Percentiles rank a stretch among this genome's conserved stretches.
phyloP scores from a whole-genome alignment of 2,329 filamentous ascomycete genomes.

The Apiospora malaysiana region DNA sequence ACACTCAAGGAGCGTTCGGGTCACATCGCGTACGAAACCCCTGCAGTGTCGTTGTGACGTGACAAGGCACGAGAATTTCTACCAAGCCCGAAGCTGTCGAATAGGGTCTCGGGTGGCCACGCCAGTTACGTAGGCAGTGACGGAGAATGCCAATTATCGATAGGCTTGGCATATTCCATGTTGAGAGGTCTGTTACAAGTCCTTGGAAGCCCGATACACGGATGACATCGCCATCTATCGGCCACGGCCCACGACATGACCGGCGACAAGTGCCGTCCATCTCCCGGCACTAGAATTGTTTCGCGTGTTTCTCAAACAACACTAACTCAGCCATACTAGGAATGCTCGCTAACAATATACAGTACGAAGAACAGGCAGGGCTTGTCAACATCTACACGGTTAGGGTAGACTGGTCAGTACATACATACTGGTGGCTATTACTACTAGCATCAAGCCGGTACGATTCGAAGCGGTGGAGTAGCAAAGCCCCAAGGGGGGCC shows the following conservation, averaged over 20 bases:
- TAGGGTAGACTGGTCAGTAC: background rate
- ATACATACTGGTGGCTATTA: too few relatives aligned
- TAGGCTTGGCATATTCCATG: background rate
- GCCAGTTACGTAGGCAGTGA: constrained; percentile 3
- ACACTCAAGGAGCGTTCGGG: background rate
- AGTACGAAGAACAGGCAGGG: background rate
- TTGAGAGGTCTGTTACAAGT: constrained; percentile 1
- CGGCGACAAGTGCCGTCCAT: constrained; percentile 7
- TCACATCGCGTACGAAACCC: background rate
- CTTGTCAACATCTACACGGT: background rate
- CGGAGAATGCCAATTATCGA: background rate
- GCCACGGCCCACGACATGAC: background rate
- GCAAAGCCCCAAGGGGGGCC: constrained; percentile 12
- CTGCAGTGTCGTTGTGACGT: background rate
- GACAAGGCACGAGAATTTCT: background rate
- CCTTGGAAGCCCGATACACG: background rate
- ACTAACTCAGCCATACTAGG: background rate
- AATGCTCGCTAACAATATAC: background rate
- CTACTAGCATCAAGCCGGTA: constrained; percentile 6
- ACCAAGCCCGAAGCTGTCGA: background rate
- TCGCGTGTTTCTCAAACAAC: constrained; percentile 1
- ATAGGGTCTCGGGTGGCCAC: background rate
- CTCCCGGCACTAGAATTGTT: constrained; percentile 13
- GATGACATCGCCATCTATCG: background rate
- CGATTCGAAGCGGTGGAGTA: background rate